These are phyloP conservation scores for Kentomonas sorsogonicus DNA, from an alignment of 208 protist genomes.

Conservation along the genomic window DNA sequence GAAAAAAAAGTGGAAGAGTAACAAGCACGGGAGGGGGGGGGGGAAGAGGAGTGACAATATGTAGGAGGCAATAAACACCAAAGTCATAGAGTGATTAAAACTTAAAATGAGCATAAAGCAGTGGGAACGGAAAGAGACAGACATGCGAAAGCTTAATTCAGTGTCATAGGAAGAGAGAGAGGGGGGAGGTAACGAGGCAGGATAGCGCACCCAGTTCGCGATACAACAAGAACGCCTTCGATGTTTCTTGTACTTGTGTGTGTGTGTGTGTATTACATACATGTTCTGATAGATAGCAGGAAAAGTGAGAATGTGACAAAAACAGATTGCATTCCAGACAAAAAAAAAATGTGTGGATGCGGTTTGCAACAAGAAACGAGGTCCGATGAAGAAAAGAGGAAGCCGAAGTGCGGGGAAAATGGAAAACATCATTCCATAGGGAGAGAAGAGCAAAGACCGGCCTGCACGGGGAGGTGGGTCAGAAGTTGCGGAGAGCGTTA, in stretches of 20 bases:
- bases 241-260: too few relatives aligned
- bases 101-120: not conserved
- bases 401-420: too few relatives aligned
- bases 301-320: too few relatives aligned
- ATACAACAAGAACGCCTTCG: too few relatives aligned
- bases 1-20: too few relatives aligned
- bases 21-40: not conserved
- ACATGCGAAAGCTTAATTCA: not conserved
- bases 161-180: too few relatives aligned
- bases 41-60: slow-evolving; percentile 6
- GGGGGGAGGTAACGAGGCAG: too few relatives aligned
- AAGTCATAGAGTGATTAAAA: not conserved
- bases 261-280: slow-evolving; percentile 8
- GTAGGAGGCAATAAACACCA: slow-evolving; percentile 9
- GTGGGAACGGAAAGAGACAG: not conserved
- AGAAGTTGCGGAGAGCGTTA: not conserved
- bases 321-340: not conserved
- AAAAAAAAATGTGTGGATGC: not conserved
- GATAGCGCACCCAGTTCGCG: too few relatives aligned
- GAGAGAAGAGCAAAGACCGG: not conserved
- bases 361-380: slow-evolving; percentile 12
- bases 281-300: too few relatives aligned
- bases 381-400: slow-evolving; percentile 13
- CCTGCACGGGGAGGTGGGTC: not conserved
- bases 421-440: too few relatives aligned